Evolutionary conservation across 2,329 filamentous ascomycete genomes (phyloP).

Genomic region (Arachnomyces sp.): DNA sequence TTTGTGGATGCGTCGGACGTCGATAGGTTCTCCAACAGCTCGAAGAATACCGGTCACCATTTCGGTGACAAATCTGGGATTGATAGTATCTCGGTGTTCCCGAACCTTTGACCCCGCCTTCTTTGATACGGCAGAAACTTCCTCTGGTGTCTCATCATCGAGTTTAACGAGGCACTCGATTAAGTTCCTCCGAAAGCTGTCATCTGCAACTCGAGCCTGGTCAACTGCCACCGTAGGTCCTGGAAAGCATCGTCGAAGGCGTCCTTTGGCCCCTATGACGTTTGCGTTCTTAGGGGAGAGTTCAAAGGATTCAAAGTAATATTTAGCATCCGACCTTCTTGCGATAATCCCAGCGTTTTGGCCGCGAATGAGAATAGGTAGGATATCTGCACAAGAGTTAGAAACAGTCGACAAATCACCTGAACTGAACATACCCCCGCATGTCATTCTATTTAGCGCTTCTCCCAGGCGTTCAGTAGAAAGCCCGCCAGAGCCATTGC

Average conservation of each 20-base stretch:
- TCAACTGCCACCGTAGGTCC: slow-evolving; percentile 29
- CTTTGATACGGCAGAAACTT: slow-evolving; percentile 24
- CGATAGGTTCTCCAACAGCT: slow-evolving; percentile 26
- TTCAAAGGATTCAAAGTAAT: slow-evolving; percentile 39
- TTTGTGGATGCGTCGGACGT: slow-evolving; percentile 14
- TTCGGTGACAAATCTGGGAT: slow-evolving; percentile 47
- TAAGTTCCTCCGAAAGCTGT: slow-evolving; percentile 20
- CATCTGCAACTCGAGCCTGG: slow-evolving; percentile 14
- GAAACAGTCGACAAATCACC: slow-evolving; percentile 9
- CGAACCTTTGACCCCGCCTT: slow-evolving; percentile 32
- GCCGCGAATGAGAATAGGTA: slow-evolving; percentile 34
- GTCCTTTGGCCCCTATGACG: slow-evolving; percentile 30
- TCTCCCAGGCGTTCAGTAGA: slow-evolving; percentile 3
- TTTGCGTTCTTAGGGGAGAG: slow-evolving; percentile 33
- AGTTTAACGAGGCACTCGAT: slow-evolving; percentile 28
- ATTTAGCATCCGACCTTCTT: slow-evolving; percentile 13
- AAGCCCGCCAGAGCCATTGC: slow-evolving; percentile 3
- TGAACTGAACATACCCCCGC: slow-evolving; percentile 6
- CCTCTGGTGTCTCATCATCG: slow-evolving; percentile 25
- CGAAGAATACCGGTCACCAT: slow-evolving; percentile 39
- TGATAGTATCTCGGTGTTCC: slow-evolving; percentile 42
- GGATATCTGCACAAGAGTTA: slow-evolving; percentile 15
- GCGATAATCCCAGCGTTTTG: slow-evolving; percentile 44
- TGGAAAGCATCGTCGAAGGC: slow-evolving; percentile 40
- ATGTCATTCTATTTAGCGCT: slow-evolving; percentile 5